Evolutionary conservation across 1,139 yeast species (phyloP).

Genomic region (Meyerozyma sp.): DNA sequence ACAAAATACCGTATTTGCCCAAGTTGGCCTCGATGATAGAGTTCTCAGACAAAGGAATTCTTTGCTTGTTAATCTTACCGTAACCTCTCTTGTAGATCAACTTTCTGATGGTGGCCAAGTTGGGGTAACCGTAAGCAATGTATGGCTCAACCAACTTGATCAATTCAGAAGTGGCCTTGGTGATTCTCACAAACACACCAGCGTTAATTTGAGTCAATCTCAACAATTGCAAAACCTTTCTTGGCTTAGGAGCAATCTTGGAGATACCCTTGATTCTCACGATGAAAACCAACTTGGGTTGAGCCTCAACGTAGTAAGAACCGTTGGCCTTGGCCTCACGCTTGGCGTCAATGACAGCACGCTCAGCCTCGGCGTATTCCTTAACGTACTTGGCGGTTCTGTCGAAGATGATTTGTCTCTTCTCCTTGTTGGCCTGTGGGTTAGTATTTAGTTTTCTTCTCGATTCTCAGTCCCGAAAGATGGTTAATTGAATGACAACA

Average conservation of each 20-base stretch:
- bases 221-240: constrained; percentile 97
- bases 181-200: constrained; percentile 96
- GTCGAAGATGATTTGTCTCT: constrained; percentile 92
- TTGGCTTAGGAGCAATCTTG: constrained; percentile 99
- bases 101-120: constrained; percentile 91
- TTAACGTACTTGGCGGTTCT: constrained; percentile 98
- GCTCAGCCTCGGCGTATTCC: constrained; percentile 95
- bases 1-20: constrained; percentile 95
- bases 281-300: constrained; percentile 93
- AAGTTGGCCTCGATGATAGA: constrained; percentile 87
- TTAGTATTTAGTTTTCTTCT: constrained; percentile 26
- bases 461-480: constrained; percentile 95
- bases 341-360: constrained; percentile 86
- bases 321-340: constrained; percentile 97
- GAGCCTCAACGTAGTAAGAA: constrained; percentile 96
- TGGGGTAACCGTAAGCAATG: constrained; percentile 99
- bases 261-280: constrained; percentile 99
- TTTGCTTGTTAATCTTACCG: constrained; percentile 99
- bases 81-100: constrained; percentile 99
- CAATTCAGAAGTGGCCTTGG: constrained; percentile 98
- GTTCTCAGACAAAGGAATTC: constrained; percentile 93
- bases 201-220: constrained; percentile 98
- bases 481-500: constrained; percentile 97
- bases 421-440: constrained; percentile 73
- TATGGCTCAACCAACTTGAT: constrained; percentile 98